These are phyloP conservation scores for Trypanosoma avium DNA, from an alignment of 208 protist species.

Conservation along the genomic window DNA sequence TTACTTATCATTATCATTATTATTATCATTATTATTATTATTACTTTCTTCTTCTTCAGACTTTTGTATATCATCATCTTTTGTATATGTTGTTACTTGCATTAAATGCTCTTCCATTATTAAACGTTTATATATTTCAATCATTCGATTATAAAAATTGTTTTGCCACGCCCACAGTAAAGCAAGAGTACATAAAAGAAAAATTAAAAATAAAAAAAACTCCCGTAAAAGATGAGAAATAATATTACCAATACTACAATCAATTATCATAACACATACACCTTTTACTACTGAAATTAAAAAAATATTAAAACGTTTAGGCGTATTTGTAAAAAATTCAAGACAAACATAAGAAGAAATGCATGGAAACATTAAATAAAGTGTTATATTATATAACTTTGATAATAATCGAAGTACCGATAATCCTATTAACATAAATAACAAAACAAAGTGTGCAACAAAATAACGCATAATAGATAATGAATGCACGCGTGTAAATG, in stretches of 20 bases:
- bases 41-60: too few relatives aligned
- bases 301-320: constrained; percentile 22
- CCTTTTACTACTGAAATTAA: constrained; percentile 32
- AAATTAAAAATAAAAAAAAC: constrained; percentile 37
- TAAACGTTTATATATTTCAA: neutral
- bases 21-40: too few relatives aligned
- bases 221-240: constrained; percentile 57
- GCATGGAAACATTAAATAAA: constrained; percentile 66
- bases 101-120: too few relatives aligned
- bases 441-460: constrained; percentile 40
- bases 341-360: constrained; percentile 64
- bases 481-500: constrained; percentile 57
- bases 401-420: constrained; percentile 65
- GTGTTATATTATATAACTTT: constrained; percentile 62
- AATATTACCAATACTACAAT: constrained; percentile 70
- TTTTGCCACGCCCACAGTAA: constrained; percentile 43
- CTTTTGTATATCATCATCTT: too few relatives aligned
- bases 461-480: constrained; percentile 47
- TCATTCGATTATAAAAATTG: neutral
- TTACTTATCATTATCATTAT: too few relatives aligned
- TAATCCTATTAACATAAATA: constrained; percentile 60
- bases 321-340: constrained; percentile 49
- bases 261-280: constrained; percentile 37
- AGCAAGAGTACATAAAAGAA: constrained; percentile 29
- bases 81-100: too few relatives aligned